Evolutionary conservation across 345 rosid genomes (phyloP), one percentile per base, ranked within the genome.

Genomic region (Populus deltoides): DNA sequence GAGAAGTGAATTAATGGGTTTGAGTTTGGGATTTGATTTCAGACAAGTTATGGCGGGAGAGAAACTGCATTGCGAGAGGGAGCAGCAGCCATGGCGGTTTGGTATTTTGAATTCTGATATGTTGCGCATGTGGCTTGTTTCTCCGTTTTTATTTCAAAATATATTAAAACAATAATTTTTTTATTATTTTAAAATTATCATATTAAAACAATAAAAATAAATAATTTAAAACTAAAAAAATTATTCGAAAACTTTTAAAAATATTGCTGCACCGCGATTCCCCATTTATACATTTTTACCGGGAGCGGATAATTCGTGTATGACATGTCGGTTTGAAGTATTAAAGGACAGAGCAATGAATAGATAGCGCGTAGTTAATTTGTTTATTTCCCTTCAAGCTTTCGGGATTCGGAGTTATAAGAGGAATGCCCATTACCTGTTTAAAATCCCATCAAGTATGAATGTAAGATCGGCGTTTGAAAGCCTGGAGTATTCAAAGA

Each of bases 41-140:
- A 73, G 67, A 39, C 67, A 59, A 65, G 69, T 47, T 25, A 24
- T 49, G 81, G 77, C 59, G 68, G 82, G 76, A 78, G 67, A 77
- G 81, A 77, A 67, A 70, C 73, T 61, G 75, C 45, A 15, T 6
- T 67, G 16, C 51, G 76, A 20, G 5, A 71, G 18, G 35, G 85
- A 25, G 89, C 89, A 90, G 87, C 86, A 24, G 73, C 51, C 22
- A 72, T 49, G 33, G 20, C 35, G 75, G 39, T 36, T 55, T 35
- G 72, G 25, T 43, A 7, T 69, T 36, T 9, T 35, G 17, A 67
- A 67, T 39, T 67, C 43, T 24, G 65, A 24, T 24, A 59, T n/a
- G 36, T 5, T 33, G 36, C 5, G 36, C 36, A 33, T 33, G 29
- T 59, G 24, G 63, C 9, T 13, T 59, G 15, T 59, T 24, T 53